phyloP scores from a whole-genome alignment of 2,329 filamentous ascomycete species.

The Fusarium clavum region DNA sequence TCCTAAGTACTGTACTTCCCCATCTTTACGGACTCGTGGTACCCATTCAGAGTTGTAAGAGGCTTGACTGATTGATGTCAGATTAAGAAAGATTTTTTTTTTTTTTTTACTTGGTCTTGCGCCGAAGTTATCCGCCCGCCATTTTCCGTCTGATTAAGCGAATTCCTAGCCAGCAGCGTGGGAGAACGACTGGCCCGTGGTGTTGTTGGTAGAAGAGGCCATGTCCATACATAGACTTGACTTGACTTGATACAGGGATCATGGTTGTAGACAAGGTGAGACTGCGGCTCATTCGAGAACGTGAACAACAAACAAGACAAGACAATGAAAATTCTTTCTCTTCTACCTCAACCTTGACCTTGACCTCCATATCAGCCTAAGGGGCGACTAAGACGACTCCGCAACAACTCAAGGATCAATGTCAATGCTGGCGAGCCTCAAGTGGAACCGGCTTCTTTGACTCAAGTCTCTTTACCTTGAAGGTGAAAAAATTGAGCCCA shows the following conservation, averaged over 20 bases:
- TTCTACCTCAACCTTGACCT: background rate
- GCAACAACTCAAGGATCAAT: conserved; percentile 23
- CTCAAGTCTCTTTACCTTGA: conserved; percentile 15
- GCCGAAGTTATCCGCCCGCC: conserved; percentile 26
- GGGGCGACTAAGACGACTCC: conserved; percentile 16
- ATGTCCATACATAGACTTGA: background rate
- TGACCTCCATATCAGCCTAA: background rate
- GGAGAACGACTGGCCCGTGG: conserved; percentile 47
- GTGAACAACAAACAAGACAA: background rate
- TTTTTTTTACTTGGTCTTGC: background rate
- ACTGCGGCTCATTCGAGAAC: conserved; percentile 16
- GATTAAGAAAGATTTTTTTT: background rate
- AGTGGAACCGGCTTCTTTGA: conserved; percentile 29
- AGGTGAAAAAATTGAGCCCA: conserved; percentile 14
- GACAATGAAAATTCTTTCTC: conserved; percentile 13
- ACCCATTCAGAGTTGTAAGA: conserved; percentile 1
- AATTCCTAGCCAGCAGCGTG: conserved; percentile 32
- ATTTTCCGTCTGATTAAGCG: conserved; percentile 11
- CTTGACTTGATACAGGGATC: conserved; percentile 20
- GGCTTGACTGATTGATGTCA: background rate
- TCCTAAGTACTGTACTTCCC: background rate
- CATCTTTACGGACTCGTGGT: conserved; percentile 1
- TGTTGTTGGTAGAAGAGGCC: conserved; percentile 20
- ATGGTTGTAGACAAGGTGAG: conserved; percentile 27
- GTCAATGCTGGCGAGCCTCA: conserved; percentile 36